A percentile compares a stretch with the other conserved stretches of the same genome.
Conservation (phyloP, 2,329 filamentous ascomycete genomes). For the Seiridium cupressi region DNA sequence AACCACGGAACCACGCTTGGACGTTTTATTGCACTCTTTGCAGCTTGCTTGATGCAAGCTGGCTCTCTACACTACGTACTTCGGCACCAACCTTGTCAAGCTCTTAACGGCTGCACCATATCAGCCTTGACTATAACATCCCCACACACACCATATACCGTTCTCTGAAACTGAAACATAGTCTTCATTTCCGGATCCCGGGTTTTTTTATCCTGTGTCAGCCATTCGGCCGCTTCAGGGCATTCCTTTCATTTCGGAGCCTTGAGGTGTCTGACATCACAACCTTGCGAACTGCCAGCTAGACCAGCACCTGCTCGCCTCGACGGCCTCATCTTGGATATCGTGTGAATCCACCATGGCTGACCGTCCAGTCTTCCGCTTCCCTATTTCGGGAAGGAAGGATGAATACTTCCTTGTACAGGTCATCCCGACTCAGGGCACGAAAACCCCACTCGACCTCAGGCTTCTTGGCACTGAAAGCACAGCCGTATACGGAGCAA, state of each 20-base stretch:
- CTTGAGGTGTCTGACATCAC: too few relatives aligned
- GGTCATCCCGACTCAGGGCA: constrained; percentile 44
- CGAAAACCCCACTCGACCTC: constrained; percentile 56
- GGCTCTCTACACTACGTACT: too few relatives aligned
- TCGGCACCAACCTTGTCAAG: background rate
- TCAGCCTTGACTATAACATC: background rate
- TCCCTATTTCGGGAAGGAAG: constrained; percentile 54
- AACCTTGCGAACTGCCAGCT: too few relatives aligned
- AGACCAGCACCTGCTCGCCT: too few relatives aligned
- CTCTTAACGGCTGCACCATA: background rate
- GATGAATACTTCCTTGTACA: constrained; percentile 60
- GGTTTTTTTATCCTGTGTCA: too few relatives aligned
- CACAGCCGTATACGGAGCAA: constrained; percentile 55
- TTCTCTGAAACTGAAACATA: background rate
- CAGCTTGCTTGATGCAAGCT: too few relatives aligned
- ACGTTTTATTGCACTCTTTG: background rate
- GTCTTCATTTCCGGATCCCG: background rate
- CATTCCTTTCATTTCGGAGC: too few relatives aligned
- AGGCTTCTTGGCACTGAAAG: constrained; percentile 69
- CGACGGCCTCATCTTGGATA: too few relatives aligned
- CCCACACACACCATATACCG: background rate
- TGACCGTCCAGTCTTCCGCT: constrained; percentile 46
- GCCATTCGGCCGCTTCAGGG: too few relatives aligned
- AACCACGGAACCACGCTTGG: background rate
- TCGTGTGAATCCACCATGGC: constrained; percentile 15